A percentile compares a stretch with the other conserved stretches of the same genome.
Evolutionary conservation across 129 eudicot species (phyloP).

Genomic region (Kitagawia praeruptora): DNA sequence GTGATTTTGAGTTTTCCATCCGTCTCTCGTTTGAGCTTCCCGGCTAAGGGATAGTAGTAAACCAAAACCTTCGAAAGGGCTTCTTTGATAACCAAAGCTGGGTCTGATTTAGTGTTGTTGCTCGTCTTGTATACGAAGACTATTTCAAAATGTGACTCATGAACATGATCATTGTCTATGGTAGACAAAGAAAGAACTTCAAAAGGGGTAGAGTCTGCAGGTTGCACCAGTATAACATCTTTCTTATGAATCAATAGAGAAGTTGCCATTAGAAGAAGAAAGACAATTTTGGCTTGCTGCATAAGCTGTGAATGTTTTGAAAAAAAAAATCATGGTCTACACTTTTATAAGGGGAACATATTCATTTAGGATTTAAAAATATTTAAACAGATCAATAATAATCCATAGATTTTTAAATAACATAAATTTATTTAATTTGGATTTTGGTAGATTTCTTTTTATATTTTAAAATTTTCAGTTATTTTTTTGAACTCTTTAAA

Average conservation of each 20-base stretch:
- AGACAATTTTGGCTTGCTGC: not conserved
- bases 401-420: no score
- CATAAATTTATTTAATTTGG: no score
- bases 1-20: constrained; percentile 18
- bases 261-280: constrained; percentile 6
- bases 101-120: not conserved
- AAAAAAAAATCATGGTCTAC: no score
- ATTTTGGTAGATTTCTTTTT: no score
- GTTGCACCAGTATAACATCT: constrained; percentile 17
- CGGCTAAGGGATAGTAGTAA: constrained; percentile 20
- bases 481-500: no score
- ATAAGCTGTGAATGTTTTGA: no score
- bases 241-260: constrained; percentile 14
- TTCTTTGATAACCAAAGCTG: constrained; percentile 8
- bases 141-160: constrained; percentile 6
- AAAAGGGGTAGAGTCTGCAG: constrained; percentile 15
- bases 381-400: no score
- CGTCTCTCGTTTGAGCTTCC: constrained; percentile 12
- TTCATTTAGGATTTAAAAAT: no score
- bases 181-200: constrained; percentile 22
- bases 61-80: constrained; percentile 23
- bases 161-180: constrained; percentile 14
- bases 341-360: no score
- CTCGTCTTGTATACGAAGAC: constrained; percentile 5
- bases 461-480: no score